These are phyloP conservation scores for Xylaria grammica DNA, from an alignment of 495 filamentous ascomycete genomes.

Conservation along the genomic window DNA sequence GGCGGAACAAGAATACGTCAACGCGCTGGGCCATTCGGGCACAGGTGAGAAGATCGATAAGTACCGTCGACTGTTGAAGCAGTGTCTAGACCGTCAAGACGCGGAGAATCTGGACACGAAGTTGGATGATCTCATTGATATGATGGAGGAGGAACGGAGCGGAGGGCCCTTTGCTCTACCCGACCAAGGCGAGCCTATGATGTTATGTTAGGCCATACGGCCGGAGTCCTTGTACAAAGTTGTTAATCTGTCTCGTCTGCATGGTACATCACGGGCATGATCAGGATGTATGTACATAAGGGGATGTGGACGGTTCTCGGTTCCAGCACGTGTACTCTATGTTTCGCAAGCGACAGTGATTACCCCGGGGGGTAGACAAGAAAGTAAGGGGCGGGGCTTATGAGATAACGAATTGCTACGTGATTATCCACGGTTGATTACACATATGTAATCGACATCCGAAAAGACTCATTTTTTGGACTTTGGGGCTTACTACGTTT, in stretches of 20 bases:
- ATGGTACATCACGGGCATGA: conserved; percentile 12
- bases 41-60: conserved; percentile 55
- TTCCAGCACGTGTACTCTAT: background rate
- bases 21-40: conserved; percentile 50
- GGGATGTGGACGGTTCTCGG: background rate
- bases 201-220: conserved; percentile 25
- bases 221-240: background rate
- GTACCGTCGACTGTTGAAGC: conserved; percentile 51
- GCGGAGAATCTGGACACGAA: conserved; percentile 53
- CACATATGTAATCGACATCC: background rate
- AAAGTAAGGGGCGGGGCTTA: too few relatives aligned
- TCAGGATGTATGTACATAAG: background rate
- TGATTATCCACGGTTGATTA: background rate
- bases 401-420: too few relatives aligned
- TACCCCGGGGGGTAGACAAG: too few relatives aligned
- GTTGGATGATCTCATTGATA: conserved; percentile 53
- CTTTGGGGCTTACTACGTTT: background rate
- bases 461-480: background rate
- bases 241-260: background rate
- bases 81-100: conserved; percentile 51
- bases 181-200: conserved; percentile 34
- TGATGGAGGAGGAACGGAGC: conserved; percentile 56
- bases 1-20: conserved; percentile 52
- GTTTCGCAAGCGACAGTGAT: too few relatives aligned
- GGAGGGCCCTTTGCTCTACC: conserved; percentile 26